Conservation (phyloP, 2,329 filamentous ascomycete genomes). For the Intubia oerlemansii region DNA sequence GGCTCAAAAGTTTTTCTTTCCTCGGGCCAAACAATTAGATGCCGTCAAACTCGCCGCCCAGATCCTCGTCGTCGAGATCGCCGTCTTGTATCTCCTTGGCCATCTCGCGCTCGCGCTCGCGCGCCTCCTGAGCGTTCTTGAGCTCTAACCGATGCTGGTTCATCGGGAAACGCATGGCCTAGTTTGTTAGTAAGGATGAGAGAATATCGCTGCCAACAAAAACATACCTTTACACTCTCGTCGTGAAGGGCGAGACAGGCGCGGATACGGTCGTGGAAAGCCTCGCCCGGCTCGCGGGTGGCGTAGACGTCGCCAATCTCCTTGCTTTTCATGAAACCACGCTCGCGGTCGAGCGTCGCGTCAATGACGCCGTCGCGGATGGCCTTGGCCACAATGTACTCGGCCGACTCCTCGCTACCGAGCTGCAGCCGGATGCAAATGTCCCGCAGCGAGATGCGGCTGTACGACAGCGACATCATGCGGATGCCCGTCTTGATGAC, state of each 20-base stretch:
- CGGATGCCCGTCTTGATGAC: slow-evolving; percentile 98
- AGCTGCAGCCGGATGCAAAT: slow-evolving; percentile 91
- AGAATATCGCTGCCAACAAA: neutral
- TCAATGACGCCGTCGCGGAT: slow-evolving; percentile 96
- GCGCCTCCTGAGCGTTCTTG: slow-evolving; percentile 96
- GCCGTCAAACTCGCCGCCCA: slow-evolving; percentile 87
- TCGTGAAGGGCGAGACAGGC: slow-evolving; percentile 85
- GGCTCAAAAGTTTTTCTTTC: no score
- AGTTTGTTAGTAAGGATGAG: slow-evolving; percentile 10
- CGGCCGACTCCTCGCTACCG: slow-evolving; percentile 88
- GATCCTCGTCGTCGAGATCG: slow-evolving; percentile 89
- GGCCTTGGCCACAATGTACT: slow-evolving; percentile 98
- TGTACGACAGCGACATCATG: slow-evolving; percentile 98
- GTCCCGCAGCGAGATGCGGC: slow-evolving; percentile 85
- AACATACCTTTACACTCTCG: slow-evolving; percentile 82
- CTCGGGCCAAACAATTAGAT: no score
- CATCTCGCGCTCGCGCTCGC: slow-evolving; percentile 87
- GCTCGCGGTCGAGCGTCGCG: slow-evolving; percentile 80
- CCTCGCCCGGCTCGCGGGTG: slow-evolving; percentile 85
- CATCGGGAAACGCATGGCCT: slow-evolving; percentile 99
- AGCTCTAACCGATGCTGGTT: slow-evolving; percentile 94
- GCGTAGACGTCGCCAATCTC: slow-evolving; percentile 91
- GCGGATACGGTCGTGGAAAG: slow-evolving; percentile 89
- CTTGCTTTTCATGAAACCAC: slow-evolving; percentile 97
- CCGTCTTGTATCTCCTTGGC: slow-evolving; percentile 98